Percentiles rank a stretch among this genome's conserved stretches.
phyloP scores from a whole-genome alignment of 148 eudicot genomes.

The Rhododendron henanense region DNA sequence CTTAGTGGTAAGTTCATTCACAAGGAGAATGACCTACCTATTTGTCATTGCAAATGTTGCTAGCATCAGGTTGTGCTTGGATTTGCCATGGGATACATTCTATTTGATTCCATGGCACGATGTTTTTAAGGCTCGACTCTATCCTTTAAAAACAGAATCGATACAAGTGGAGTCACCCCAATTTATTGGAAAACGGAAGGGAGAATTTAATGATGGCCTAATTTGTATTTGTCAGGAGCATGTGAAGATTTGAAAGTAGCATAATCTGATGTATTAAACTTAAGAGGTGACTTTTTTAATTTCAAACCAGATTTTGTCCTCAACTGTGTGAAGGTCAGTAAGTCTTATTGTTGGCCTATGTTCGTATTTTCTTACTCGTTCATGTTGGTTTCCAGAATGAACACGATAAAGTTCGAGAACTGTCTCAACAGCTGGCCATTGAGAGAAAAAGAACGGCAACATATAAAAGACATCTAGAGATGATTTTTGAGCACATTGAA shows the following conservation, averaged over 20 bases:
- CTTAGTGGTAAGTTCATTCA: neutral
- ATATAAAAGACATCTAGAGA: slow-evolving; percentile 81
- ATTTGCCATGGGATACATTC: neutral
- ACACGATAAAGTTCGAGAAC: slow-evolving; percentile 77
- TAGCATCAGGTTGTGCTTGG: neutral
- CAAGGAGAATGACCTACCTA: neutral
- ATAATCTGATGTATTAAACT: too few species aligned
- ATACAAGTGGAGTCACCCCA: neutral
- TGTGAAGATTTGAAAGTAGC: neutral
- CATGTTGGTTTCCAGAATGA: slow-evolving; percentile 53
- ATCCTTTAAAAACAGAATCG: neutral
- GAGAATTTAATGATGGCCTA: neutral
- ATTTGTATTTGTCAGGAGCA: too few species aligned
- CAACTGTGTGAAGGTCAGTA: neutral
- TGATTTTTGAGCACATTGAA: slow-evolving; percentile 81
- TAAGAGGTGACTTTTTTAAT: neutral
- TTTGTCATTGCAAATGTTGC: neutral
- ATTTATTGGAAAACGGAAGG: neutral
- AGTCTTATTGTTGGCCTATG: neutral
- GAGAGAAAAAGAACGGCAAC: slow-evolving; percentile 80
- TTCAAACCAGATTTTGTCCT: neutral
- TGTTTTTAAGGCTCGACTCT: neutral
- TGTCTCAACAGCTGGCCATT: slow-evolving; percentile 76
- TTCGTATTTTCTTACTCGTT: neutral
- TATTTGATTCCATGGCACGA: neutral